These are phyloP conservation scores for Euryodendron excelsum DNA, from an alignment of 148 eudicot species.

Conservation along the genomic window DNA sequence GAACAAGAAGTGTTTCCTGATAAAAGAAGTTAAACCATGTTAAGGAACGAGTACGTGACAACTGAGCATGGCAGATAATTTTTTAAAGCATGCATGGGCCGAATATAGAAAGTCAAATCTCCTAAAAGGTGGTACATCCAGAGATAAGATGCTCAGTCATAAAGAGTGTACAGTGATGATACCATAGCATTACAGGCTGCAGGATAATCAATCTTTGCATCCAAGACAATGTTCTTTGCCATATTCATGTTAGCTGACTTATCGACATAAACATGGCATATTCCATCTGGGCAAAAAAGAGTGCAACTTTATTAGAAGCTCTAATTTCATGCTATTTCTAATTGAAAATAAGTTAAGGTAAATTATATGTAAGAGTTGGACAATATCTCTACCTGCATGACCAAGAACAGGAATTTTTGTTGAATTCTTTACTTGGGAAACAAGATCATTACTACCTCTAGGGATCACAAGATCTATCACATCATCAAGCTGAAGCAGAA, in stretches of 20 bases:
- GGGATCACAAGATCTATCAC: conserved; percentile 97
- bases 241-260: conserved; percentile 79
- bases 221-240: conserved; percentile 72
- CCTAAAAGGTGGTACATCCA: not conserved
- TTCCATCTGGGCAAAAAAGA: conserved; percentile 57
- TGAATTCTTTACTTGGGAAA: conserved; percentile 69
- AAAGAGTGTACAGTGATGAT: conserved; percentile 10
- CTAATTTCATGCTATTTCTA: not conserved
- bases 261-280: conserved; percentile 89
- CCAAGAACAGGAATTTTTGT: conserved; percentile 97
- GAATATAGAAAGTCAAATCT: not conserved
- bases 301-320: conserved; percentile 8
- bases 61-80: not conserved
- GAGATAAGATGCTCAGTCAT: not conserved
- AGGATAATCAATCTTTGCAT: conserved; percentile 83
- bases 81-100: not conserved
- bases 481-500: conserved; percentile 71
- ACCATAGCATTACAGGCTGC: conserved; percentile 99
- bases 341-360: not conserved
- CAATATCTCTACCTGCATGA: conserved; percentile 60
- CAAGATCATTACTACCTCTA: conserved; percentile 93
- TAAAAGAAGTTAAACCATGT: not conserved
- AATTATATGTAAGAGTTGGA: not conserved
- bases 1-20: conserved; percentile 93
- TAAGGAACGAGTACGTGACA: conserved; percentile 1